These are phyloP conservation scores for Microbotryomycetes sp. DNA, from an alignment of 1,284 basidiomycete species.

Conservation along the genomic window DNA sequence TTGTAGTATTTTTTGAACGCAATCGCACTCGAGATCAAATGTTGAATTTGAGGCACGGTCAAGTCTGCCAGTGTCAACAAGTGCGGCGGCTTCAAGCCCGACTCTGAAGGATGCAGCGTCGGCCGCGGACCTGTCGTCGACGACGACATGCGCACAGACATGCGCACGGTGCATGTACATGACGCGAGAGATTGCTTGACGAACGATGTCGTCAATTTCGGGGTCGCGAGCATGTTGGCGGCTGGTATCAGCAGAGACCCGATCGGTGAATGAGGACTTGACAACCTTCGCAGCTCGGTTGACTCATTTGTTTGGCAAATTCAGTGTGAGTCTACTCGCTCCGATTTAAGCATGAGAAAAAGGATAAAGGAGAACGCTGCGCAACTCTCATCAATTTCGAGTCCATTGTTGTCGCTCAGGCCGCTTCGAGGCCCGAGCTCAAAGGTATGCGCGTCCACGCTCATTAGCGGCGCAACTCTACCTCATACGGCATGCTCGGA, in stretches of 20 bases:
- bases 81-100: conserved; percentile 48
- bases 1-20: conserved; percentile 40
- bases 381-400: no score
- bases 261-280: no score
- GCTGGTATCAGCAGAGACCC: not conserved
- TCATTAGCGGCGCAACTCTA: no score
- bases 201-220: not conserved
- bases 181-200: not conserved
- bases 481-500: no score
- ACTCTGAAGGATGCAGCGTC: conserved; percentile 25
- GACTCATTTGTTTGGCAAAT: no score
- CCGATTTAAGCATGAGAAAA: no score
- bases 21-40: conserved; percentile 36
- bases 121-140: conserved; percentile 11
- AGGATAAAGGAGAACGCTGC: no score
- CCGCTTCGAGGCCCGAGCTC: no score
- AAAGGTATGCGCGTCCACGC: no score
- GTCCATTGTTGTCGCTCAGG: no score
- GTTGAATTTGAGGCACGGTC: conserved; percentile 56
- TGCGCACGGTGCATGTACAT: not conserved
- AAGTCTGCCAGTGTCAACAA: conserved; percentile 81
- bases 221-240: not conserved
- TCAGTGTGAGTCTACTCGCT: no score
- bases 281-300: no score
- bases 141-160: conserved; percentile 1